These are phyloP conservation scores for Ceratobasidium sp. DNA, from an alignment of 1,284 basidiomycete species.

Conservation along the genomic window DNA sequence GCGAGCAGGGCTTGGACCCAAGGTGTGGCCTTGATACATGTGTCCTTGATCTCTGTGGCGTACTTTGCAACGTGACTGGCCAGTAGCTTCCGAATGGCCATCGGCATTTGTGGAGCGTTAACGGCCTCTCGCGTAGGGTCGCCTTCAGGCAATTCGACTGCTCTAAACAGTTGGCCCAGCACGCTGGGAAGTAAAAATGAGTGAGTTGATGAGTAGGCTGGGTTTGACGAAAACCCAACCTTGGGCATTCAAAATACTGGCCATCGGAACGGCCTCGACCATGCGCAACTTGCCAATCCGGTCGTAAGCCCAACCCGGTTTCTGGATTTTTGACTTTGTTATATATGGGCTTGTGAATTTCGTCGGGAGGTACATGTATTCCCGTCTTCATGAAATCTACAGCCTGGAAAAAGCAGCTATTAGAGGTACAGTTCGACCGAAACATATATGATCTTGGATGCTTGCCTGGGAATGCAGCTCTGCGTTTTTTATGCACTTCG, in stretches of 20 bases:
- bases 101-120: not conserved
- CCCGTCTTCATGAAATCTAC: slow-evolving; percentile 43
- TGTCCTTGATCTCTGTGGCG: not conserved
- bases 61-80: slow-evolving; percentile 18
- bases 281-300: slow-evolving; percentile 37
- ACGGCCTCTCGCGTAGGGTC: slow-evolving; percentile 8
- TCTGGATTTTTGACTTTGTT: not conserved
- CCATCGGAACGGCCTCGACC: slow-evolving; percentile 24
- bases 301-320: slow-evolving; percentile 15
- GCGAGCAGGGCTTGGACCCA: slow-evolving; percentile 26
- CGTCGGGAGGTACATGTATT: not conserved
- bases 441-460: not conserved
- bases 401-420: not conserved
- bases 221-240: not conserved
- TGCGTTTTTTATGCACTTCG: slow-evolving; percentile 40
- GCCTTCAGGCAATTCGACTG: slow-evolving; percentile 58
- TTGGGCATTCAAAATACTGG: slow-evolving; percentile 24
- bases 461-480: slow-evolving; percentile 31
- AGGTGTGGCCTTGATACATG: not conserved
- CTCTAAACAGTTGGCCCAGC: slow-evolving; percentile 68
- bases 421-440: not conserved
- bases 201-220: no score
- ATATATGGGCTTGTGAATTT: slow-evolving; percentile 11
- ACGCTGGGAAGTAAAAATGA: no score
- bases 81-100: not conserved